Conservation (phyloP, 805 yeast species). For the Lachancea kluyveri region DNA sequence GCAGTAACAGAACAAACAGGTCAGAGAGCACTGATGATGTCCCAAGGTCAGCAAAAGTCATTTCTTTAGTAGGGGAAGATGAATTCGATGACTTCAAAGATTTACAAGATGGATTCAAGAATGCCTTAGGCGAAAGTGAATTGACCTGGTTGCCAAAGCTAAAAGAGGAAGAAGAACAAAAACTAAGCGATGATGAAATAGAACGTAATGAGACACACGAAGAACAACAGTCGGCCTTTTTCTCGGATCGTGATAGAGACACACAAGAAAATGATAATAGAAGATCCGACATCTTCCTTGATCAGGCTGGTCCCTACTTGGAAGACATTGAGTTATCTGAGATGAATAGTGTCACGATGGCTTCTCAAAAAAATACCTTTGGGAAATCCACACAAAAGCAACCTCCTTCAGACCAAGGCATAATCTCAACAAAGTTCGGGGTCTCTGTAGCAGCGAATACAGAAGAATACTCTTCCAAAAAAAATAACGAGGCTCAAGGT, state of each 20-base stretch:
- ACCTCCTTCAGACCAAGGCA: no score
- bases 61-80: slow-evolving; percentile 26
- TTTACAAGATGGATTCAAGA: slow-evolving; percentile 26
- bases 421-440: no score
- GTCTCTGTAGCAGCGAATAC: no score
- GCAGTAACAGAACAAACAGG: slow-evolving; percentile 1
- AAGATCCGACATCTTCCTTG: neutral
- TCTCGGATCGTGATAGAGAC: neutral
- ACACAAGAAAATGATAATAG: neutral
- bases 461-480: no score
- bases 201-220: neutral
- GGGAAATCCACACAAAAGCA: no score
- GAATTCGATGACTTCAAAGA: slow-evolving; percentile 30
- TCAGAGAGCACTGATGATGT: slow-evolving; percentile 7
- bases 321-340: no score
- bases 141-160: slow-evolving; percentile 25
- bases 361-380: no score
- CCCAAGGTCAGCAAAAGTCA: slow-evolving; percentile 23
- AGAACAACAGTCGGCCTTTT: neutral
- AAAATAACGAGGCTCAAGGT: no score
- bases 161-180: neutral
- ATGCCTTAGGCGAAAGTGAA: slow-evolving; percentile 23
- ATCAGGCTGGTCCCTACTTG: neutral
- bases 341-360: no score
- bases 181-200: neutral